Evolutionary conservation across 1,139 yeast species (phyloP), one percentile per base, ranked within the genome.

Genomic region (Magnusiomyces magnusii): DNA sequence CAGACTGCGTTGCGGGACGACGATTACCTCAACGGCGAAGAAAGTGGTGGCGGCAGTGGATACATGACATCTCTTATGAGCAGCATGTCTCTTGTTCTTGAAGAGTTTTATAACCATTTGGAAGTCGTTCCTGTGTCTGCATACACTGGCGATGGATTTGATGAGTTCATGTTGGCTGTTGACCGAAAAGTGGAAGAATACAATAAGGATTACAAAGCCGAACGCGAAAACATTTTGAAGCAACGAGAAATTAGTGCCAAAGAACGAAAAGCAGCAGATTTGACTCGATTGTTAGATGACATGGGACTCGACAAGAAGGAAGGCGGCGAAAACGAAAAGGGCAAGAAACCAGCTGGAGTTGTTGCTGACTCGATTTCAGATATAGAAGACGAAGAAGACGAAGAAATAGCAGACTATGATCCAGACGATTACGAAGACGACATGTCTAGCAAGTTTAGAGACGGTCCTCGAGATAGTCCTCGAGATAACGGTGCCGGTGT

Each of bases 51-150:
- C 24, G 78, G 83, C 66, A 87, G 92, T 1, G 97, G 97, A 1
- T 95, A 93, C 73, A 93, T 95, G 99, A 84, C 90, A 57, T 89
- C 97, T 1, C 77, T 95, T 57, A 88, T 95, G 63, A 92, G 92
- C 73, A 90, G 97, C 1, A 88, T 95, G 96, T 87, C 96, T 27
- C 78, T 95, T 66, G 91, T 95, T 92, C 77, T 95, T 64, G 99
- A 95, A 71, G 99, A 95, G 70, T 95, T 95, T 69, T 95, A 95
- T 72, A 86, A 95, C 0, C 95, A 92, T 62, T 76, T 95, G 64
- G 99, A 93, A 70, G 89, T 91, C 59, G 97, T 89, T 51, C 86
- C 92, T 17, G 96, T 91, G 17, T 88, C 97, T 57, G 84, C 98
- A 41, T 86, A 84, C 68, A 92, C 98, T 0, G 99, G 99, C 19